Percentiles rank a stretch among this genome's conserved stretches.
phyloP scores from a whole-genome alignment of 2,329 filamentous ascomycete genomes.

The Paecilomyces formosus region DNA sequence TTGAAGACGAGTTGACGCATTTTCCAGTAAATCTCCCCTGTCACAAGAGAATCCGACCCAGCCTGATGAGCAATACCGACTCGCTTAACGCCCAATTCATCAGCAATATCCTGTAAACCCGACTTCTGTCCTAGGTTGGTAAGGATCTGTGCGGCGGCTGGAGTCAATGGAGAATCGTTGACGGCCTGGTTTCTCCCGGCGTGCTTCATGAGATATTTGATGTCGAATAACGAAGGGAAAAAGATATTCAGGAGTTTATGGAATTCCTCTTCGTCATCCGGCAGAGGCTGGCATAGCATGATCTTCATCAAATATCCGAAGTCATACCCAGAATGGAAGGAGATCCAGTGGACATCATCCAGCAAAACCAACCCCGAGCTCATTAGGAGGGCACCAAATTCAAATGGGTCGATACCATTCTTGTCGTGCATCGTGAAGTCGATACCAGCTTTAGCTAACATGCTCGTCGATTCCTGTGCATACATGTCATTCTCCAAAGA shows the following conservation, averaged over 20 bases:
- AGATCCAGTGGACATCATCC: slow-evolving; percentile 89
- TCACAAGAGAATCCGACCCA: slow-evolving; percentile 87
- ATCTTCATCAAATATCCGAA: slow-evolving; percentile 97
- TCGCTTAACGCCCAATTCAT: slow-evolving; percentile 84
- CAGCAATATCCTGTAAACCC: slow-evolving; percentile 86
- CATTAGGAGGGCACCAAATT: slow-evolving; percentile 84
- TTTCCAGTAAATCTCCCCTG: slow-evolving; percentile 90
- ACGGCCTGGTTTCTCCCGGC: slow-evolving; percentile 64
- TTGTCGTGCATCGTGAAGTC: slow-evolving; percentile 78
- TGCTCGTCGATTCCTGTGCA: slow-evolving; percentile 87
- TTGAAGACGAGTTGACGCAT: slow-evolving; percentile 84
- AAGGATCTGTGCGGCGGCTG: slow-evolving; percentile 63
- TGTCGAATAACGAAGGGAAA: slow-evolving; percentile 90
- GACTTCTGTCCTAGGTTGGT: slow-evolving; percentile 84
- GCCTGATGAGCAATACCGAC: slow-evolving; percentile 85
- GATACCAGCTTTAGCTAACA: slow-evolving; percentile 84
- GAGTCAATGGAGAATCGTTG: slow-evolving; percentile 57
- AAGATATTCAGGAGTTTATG: slow-evolving; percentile 82
- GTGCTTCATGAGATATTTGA: slow-evolving; percentile 94
- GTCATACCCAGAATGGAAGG: slow-evolving; percentile 96
- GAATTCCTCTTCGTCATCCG: slow-evolving; percentile 84
- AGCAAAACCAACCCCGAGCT: slow-evolving; percentile 85
- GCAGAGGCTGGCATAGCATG: slow-evolving; percentile 72
- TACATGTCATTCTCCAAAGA: slow-evolving; percentile 96
- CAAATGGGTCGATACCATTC: slow-evolving; percentile 81